phyloP scores from a whole-genome alignment of 176 grass and related monocot species.

The Musa schizocarpa region DNA sequence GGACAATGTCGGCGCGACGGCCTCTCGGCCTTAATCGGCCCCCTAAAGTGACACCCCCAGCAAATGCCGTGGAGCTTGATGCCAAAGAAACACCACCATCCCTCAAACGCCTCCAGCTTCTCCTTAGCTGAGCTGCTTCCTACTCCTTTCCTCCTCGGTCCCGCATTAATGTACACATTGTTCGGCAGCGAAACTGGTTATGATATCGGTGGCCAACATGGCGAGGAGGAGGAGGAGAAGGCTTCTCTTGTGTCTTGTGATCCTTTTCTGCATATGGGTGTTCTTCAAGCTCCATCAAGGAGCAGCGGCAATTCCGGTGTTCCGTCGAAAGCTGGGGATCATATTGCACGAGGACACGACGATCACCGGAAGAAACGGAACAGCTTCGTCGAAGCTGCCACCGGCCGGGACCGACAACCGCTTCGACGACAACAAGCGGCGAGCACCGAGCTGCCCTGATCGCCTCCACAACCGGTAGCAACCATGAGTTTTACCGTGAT shows the following conservation, averaged over 20 bases:
- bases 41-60: background rate
- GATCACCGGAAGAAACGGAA: background rate
- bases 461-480: conserved; percentile 33
- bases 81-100: background rate
- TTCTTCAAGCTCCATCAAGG: background rate
- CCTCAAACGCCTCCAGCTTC: background rate
- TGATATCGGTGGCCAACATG: background rate
- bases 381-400: background rate
- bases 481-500: background rate
- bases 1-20: too few relatives aligned
- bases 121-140: background rate
- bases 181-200: background rate
- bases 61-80: background rate
- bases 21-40: too few relatives aligned
- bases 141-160: background rate
- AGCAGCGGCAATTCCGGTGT: background rate
- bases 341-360: background rate
- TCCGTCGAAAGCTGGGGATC: background rate
- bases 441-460: conserved; percentile 35
- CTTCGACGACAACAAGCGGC: conserved; percentile 17
- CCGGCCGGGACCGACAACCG: background rate
- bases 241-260: background rate
- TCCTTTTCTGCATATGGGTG: background rate
- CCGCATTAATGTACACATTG: too few relatives aligned
- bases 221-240: background rate